These are phyloP conservation scores for Ilex paraguariensis DNA, from an alignment of 305 asterid species.

Conservation along the genomic window DNA sequence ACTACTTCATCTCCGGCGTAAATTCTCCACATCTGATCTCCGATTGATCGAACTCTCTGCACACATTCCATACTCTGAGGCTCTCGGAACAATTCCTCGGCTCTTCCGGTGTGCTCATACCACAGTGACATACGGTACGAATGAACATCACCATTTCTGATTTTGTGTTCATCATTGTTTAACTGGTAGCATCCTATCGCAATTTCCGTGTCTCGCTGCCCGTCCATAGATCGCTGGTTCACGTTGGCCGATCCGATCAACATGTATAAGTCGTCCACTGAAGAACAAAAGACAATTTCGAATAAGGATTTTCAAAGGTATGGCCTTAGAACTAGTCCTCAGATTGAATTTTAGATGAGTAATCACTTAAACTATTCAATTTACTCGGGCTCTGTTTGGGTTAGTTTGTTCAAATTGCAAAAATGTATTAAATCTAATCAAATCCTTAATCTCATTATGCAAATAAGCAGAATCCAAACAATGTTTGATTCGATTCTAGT, in stretches of 20 bases:
- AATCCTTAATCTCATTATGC: no score
- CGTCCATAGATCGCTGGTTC: slow-evolving; percentile 95
- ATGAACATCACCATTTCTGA: slow-evolving; percentile 36
- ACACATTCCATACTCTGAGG: slow-evolving; percentile 68
- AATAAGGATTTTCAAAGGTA: no score
- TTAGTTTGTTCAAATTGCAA: no score
- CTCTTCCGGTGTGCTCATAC: slow-evolving; percentile 77
- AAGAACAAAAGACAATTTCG: slow-evolving; percentile 1
- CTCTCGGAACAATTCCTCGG: slow-evolving; percentile 35
- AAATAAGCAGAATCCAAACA: no score
- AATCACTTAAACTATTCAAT: no score
- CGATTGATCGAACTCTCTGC: slow-evolving; percentile 39
- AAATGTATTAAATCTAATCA: no score
- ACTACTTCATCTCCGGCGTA: slow-evolving; percentile 55
- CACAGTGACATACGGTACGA: slow-evolving; percentile 76
- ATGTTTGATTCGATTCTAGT: no score
- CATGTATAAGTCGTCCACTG: slow-evolving; percentile 82
- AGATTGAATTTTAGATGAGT: no score
- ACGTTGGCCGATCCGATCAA: slow-evolving; percentile 85
- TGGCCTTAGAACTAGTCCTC: no score
- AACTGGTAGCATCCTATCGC: slow-evolving; percentile 82
- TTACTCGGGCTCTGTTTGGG: no score
- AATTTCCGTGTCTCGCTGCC: slow-evolving; percentile 85
- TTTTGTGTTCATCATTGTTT: slow-evolving; percentile 29
- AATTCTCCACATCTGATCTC: slow-evolving; percentile 69